Evolutionary conservation across 2,329 filamentous ascomycete genomes (phyloP).

Genomic region (Plenodomus biglobosus): DNA sequence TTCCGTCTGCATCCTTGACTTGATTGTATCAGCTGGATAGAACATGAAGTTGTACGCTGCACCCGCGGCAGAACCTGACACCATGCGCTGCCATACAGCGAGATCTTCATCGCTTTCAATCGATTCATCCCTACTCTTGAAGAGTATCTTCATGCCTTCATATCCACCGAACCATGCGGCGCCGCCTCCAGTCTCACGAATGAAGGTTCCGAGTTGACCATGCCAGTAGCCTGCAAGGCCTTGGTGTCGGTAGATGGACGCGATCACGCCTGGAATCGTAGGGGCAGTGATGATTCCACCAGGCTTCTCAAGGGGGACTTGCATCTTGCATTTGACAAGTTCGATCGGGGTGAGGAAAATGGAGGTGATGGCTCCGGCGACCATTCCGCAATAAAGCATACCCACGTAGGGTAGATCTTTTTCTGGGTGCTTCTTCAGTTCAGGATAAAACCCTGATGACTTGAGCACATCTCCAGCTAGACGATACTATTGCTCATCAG

Average conservation of each 20-base stretch:
- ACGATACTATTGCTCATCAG: conserved; percentile 47
- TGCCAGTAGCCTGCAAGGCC: conserved; percentile 90
- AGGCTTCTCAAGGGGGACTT: conserved; percentile 62
- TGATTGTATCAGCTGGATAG: conserved; percentile 96
- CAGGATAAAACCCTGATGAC: conserved; percentile 59
- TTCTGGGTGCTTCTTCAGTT: conserved; percentile 40
- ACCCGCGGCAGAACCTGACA: conserved; percentile 83
- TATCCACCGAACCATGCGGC: conserved; percentile 83
- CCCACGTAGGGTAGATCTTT: conserved; percentile 71
- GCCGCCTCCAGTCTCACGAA: conserved; percentile 89
- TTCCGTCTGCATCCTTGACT: conserved; percentile 93
- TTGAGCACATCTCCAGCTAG: conserved; percentile 61
- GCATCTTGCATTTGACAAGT: conserved; percentile 97
- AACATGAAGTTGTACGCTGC: conserved; percentile 97
- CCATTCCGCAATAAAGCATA: conserved; percentile 78
- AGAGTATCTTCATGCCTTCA: conserved; percentile 63
- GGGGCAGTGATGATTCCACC: conserved; percentile 53
- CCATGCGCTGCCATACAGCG: conserved; percentile 82
- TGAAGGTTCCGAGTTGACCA: conserved; percentile 88
- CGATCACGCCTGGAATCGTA: conserved; percentile 70
- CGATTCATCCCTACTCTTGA: conserved; percentile 55
- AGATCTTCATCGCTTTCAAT: conserved; percentile 57
- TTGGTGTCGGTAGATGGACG: conserved; percentile 77
- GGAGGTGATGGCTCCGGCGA: conserved; percentile 85
- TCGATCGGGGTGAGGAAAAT: conserved; percentile 92